Base-by-base conservation (phyloP, 352 stramenopile genomes). In the Phytophthora cajani region DNA sequence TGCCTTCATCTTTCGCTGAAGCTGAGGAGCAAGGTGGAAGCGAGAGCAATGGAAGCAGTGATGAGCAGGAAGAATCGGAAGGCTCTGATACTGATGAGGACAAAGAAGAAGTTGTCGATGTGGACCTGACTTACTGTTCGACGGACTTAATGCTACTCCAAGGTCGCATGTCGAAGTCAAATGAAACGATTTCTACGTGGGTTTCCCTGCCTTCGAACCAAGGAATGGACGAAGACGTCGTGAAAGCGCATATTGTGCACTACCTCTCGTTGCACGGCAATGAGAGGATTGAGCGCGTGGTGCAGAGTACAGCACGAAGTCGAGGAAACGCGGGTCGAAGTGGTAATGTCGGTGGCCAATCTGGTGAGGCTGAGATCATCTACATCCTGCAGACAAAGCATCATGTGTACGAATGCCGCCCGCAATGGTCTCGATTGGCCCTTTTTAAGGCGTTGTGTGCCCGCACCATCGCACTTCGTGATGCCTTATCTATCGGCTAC, bases 401-500 rank as follows among this genome's bases (percentile, higher is more conserved):
- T 60, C 70, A 93, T 33, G 86, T 95, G 62, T 96, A 96, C 67
- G 89, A 96, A 68, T 96, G 89, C 42, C 84, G 88, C 14, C 86
- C 89, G 0, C 88, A 94, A 62, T 96, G 89, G 89, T 94, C 89
- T 0, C 85, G 87, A 14, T 76, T 94, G 52, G 82, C 86, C 8
- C 81, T 96, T 11, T 96, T 95, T 47, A 87, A 89, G 40, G 85
- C 89, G 17, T 71, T 96, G 14, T 82, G 87, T 33, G 64, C 59
- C 9, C 85, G 74, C 11, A 68, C 68, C 1, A 93, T 95, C 30
- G 69, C 76, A 2, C 73, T 96, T 17, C 72, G 73, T 32, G 85
- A 94, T 53, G 89, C 87, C 1, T 72, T 92, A n/a, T 94, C 81
- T 8, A 96, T 96, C 25, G 89, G 89, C 2, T 94, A 96, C 58